Percentiles rank a stretch among this genome's conserved stretches.
These are phyloP conservation scores for Pleurotus pulmonarius DNA, from an alignment of 768 basidiomycete species.

Conservation along the genomic window DNA sequence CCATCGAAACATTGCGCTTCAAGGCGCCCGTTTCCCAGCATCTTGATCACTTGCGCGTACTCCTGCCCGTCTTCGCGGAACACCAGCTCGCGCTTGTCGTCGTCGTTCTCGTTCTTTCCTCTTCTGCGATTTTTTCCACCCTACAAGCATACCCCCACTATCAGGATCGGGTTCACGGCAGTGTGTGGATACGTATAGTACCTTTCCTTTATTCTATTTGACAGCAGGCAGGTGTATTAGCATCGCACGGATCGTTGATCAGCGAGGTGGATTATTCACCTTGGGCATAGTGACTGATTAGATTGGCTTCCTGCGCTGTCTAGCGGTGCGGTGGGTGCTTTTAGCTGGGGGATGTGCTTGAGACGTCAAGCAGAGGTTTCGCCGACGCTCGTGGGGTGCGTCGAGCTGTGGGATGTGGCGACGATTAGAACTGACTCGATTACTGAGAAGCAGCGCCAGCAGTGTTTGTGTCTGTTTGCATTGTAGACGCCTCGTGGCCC, in stretches of 20 bases:
- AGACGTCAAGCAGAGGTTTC: neutral
- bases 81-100: conserved; percentile 97
- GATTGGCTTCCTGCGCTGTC: neutral
- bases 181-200: conserved; percentile 20
- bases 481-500: neutral
- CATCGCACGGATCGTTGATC: conserved; percentile 6
- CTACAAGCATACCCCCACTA: conserved; percentile 34
- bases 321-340: neutral
- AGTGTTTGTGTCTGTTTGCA: neutral
- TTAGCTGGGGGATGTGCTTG: neutral
- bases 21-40: conserved; percentile 96
- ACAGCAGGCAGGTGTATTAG: conserved; percentile 13
- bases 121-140: conserved; percentile 99
- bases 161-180: neutral
- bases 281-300: conserved; percentile 42
- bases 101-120: conserved; percentile 99
- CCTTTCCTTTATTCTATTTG: conserved; percentile 73
- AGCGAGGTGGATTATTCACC: conserved; percentile 25
- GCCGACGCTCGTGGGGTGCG: conserved; percentile 1
- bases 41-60: conserved; percentile 97
- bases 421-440: conserved; percentile 1
- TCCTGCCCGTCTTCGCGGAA: conserved; percentile 99
- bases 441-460: neutral
- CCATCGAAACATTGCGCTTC: conserved; percentile 98
- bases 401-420: neutral